Evolutionary conservation across 2,329 filamentous ascomycete genomes (phyloP).

Genomic region (Trichophaea hybrida): DNA sequence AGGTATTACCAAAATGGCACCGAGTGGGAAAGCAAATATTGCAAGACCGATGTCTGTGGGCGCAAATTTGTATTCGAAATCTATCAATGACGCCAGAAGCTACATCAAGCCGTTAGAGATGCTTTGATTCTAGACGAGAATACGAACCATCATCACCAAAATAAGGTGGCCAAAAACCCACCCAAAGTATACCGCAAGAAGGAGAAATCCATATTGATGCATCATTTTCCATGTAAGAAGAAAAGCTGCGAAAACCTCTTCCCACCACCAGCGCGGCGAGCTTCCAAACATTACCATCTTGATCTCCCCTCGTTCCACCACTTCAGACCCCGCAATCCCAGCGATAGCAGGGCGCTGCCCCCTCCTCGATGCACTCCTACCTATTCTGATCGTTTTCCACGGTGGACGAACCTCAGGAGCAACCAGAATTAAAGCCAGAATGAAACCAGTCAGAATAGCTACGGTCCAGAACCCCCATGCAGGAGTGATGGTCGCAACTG

Average conservation of each 20-base stretch:
- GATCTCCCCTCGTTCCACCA: constrained; percentile 56
- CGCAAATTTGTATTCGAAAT: constrained; percentile 45
- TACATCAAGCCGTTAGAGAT: constrained; percentile 27
- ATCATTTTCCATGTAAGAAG: constrained; percentile 55
- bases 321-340: constrained; percentile 34
- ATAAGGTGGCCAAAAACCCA: constrained; percentile 71
- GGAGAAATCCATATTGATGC: constrained; percentile 56
- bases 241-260: constrained; percentile 59
- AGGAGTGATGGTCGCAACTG: constrained; percentile 51
- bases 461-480: constrained; percentile 65
- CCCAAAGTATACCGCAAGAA: constrained; percentile 56
- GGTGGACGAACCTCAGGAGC: constrained; percentile 58
- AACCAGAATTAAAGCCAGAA: constrained; percentile 55
- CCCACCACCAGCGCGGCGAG: constrained; percentile 61
- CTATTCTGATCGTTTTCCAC: constrained; percentile 37
- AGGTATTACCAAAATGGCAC: constrained; percentile 54
- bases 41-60: constrained; percentile 53
- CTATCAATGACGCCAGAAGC: constrained; percentile 45
- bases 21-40: constrained; percentile 51
- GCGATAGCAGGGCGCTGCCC: background rate
- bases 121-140: background rate
- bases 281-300: constrained; percentile 60
- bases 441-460: constrained; percentile 49
- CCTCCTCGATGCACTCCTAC: constrained; percentile 48
- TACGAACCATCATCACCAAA: constrained; percentile 49